Conservation (phyloP, 2,329 filamentous ascomycete genomes). For the Arthroderma sp. region DNA sequence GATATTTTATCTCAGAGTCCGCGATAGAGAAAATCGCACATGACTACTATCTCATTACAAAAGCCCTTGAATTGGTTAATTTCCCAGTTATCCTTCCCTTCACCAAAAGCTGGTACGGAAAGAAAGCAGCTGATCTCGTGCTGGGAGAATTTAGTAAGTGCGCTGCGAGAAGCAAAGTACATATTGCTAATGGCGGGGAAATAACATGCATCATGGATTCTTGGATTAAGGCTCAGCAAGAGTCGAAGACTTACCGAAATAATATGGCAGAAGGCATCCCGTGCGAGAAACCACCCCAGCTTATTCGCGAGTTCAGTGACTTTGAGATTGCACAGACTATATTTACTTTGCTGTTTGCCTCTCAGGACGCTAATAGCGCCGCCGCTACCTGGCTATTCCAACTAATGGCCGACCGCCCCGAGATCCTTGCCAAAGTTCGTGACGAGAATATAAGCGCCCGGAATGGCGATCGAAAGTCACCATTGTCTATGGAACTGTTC, state of each 20-base stretch:
- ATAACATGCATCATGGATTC: constrained; percentile 87
- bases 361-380: constrained; percentile 89
- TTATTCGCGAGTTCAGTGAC: constrained; percentile 77
- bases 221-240: constrained; percentile 78
- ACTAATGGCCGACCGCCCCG: constrained; percentile 78
- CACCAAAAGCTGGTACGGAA: constrained; percentile 93
- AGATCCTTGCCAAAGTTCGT: constrained; percentile 74
- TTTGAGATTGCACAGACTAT: constrained; percentile 84
- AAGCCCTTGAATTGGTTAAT: constrained; percentile 90
- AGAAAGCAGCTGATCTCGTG: constrained; percentile 87
- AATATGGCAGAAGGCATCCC: constrained; percentile 57
- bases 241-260: constrained; percentile 69
- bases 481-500: constrained; percentile 68
- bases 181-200: constrained; percentile 76
- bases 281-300: constrained; percentile 64
- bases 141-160: constrained; percentile 79
- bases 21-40: constrained; percentile 87
- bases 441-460: constrained; percentile 74
- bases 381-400: constrained; percentile 93
- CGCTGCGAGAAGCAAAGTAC: constrained; percentile 79
- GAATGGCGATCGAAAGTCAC: constrained; percentile 56
- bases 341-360: constrained; percentile 93
- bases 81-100: constrained; percentile 92
- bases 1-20: constrained; percentile 84
- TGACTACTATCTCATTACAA: constrained; percentile 94